Conservation (phyloP, 2,329 filamentous ascomycete species). For the Claviceps lovelessii region DNA sequence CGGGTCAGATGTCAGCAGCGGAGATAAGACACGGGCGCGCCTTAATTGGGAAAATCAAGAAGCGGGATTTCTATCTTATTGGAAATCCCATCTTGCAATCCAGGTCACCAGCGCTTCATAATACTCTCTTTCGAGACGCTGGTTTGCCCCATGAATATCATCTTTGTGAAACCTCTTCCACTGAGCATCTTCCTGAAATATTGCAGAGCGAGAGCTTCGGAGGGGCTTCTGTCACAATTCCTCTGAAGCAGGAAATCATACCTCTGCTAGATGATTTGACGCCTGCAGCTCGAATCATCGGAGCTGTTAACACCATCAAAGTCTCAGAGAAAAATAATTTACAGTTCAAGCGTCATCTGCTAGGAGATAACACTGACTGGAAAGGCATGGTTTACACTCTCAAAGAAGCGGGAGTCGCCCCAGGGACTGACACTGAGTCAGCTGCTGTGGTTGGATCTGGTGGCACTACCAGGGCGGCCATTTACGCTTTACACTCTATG, state of each 20-base stretch:
- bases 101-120: slow-evolving; percentile 79
- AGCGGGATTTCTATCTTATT: slow-evolving; percentile 72
- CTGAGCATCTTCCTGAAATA: slow-evolving; percentile 44
- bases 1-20: slow-evolving; percentile 78
- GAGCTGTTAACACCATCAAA: slow-evolving; percentile 89
- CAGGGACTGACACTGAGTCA: slow-evolving; percentile 23
- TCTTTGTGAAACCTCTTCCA: slow-evolving; percentile 57
- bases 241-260: slow-evolving; percentile 82
- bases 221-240: slow-evolving; percentile 90
- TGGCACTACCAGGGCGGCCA: slow-evolving; percentile 79
- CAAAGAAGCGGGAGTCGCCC: slow-evolving; percentile 47
- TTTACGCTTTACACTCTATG: slow-evolving; percentile 75
- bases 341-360: slow-evolving; percentile 37
- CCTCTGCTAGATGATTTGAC: slow-evolving; percentile 66
- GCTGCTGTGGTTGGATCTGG: slow-evolving; percentile 82
- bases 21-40: slow-evolving; percentile 72
- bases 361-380: slow-evolving; percentile 94
- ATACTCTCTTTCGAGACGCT: slow-evolving; percentile 59
- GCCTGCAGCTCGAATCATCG: slow-evolving; percentile 65
- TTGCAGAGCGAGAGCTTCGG: slow-evolving; percentile 67
- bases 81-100: slow-evolving; percentile 73
- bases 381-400: slow-evolving; percentile 76
- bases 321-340: slow-evolving; percentile 28
- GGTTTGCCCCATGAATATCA: slow-evolving; percentile 79
- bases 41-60: slow-evolving; percentile 62